A percentile compares a stretch with the other conserved stretches of the same genome.
These are phyloP conservation scores for Hortiboletus campestris DNA, from an alignment of 768 basidiomycete species.

Conservation along the genomic window DNA sequence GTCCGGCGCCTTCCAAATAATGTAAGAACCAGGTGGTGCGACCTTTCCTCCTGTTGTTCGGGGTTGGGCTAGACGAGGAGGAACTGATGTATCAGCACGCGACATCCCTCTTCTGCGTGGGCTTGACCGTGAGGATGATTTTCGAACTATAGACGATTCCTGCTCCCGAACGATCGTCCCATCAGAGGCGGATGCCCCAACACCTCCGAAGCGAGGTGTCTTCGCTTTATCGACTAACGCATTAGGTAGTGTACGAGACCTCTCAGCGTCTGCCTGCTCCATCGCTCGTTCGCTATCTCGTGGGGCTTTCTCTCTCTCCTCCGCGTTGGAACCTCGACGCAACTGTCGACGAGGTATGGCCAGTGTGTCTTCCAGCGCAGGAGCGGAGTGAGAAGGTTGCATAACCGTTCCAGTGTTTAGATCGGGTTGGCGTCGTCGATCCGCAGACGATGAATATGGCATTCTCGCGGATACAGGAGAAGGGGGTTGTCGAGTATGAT, in stretches of 20 bases:
- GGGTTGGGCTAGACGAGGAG: slow-evolving; percentile 19
- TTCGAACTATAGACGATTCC: slow-evolving; percentile 14
- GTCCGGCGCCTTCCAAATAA: slow-evolving; percentile 34
- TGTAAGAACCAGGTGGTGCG: slow-evolving; percentile 21
- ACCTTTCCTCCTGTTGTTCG: slow-evolving; percentile 25
- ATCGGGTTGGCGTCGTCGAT: slow-evolving; percentile 30
- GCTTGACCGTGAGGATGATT: slow-evolving; percentile 14
- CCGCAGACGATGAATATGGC: slow-evolving; percentile 20
- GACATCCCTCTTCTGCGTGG: slow-evolving; percentile 20
- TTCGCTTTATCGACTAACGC: slow-evolving; percentile 18
- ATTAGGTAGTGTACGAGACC: slow-evolving; percentile 15
- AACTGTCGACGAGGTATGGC: slow-evolving; percentile 23
- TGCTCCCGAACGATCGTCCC: slow-evolving; percentile 19
- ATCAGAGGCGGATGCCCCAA: slow-evolving; percentile 21
- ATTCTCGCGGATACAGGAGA: slow-evolving; percentile 33
- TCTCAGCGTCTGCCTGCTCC: slow-evolving; percentile 20
- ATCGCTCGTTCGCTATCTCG: slow-evolving; percentile 26
- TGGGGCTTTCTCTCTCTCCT: slow-evolving; percentile 21
- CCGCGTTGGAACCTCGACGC: slow-evolving; percentile 29
- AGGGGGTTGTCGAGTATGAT: slow-evolving; percentile 38
- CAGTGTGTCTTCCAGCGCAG: slow-evolving; percentile 33
- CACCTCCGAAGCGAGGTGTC: slow-evolving; percentile 13
- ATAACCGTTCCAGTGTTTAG: slow-evolving; percentile 16
- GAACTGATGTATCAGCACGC: slow-evolving; percentile 20
- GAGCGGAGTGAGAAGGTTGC: slow-evolving; percentile 28